Conservation (phyloP, 2,329 filamentous ascomycete genomes). For the Cordyceps farinosa region DNA sequence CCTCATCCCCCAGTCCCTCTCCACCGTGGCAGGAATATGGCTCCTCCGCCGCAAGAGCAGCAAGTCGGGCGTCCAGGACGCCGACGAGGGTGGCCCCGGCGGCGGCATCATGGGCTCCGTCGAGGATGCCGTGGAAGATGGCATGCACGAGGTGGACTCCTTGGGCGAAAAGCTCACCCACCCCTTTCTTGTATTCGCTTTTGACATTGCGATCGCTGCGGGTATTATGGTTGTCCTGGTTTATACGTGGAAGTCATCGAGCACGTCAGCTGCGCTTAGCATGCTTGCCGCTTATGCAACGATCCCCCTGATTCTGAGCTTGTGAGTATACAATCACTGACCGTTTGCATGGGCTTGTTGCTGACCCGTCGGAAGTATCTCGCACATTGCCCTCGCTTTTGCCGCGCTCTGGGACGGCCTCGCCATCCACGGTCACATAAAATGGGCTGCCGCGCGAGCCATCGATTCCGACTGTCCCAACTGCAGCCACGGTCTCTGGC, state of each 20-base stretch:
- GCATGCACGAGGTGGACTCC: slow-evolving; percentile 7
- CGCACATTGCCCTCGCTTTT: slow-evolving; percentile 37
- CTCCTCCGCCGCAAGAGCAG: slow-evolving; percentile 20
- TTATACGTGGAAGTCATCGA: slow-evolving; percentile 36
- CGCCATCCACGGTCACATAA: slow-evolving; percentile 36
- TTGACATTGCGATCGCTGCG: slow-evolving; percentile 35
- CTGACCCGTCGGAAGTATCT: slow-evolving; percentile 26
- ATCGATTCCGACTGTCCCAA: slow-evolving; percentile 40
- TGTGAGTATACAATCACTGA: slow-evolving; percentile 30
- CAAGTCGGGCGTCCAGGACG: neutral
- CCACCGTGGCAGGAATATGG: slow-evolving; percentile 28
- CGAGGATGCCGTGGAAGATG: slow-evolving; percentile 17
- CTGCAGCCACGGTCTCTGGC: slow-evolving; percentile 37
- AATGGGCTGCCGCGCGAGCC: slow-evolving; percentile 38
- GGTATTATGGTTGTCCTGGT: slow-evolving; percentile 38
- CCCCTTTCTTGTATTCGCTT: slow-evolving; percentile 37
- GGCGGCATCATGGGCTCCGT: slow-evolving; percentile 10
- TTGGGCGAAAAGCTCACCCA: slow-evolving; percentile 22
- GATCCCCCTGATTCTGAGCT: slow-evolving; percentile 39
- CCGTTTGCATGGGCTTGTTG: neutral
- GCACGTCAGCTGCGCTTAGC: slow-evolving; percentile 29
- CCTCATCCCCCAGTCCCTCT: slow-evolving; percentile 38
- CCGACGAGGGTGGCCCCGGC: neutral
- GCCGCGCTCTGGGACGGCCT: slow-evolving; percentile 39
- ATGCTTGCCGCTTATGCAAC: slow-evolving; percentile 43